A percentile compares a stretch with the other conserved stretches of the same genome.
Conservation (phyloP, 108 stramenopile species). For the Stephanodiscus minutulus region DNA sequence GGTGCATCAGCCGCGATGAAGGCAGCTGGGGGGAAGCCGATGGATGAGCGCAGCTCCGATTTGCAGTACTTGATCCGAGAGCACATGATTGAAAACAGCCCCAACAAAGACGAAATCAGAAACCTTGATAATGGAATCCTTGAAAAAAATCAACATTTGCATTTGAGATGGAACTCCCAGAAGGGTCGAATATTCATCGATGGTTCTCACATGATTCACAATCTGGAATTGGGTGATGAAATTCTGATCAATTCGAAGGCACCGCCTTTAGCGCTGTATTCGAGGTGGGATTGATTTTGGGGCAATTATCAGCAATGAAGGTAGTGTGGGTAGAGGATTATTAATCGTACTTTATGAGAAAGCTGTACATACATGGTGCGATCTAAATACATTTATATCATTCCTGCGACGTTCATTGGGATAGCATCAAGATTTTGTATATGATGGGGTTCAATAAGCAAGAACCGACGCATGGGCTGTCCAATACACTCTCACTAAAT, state of each 20-base stretch:
- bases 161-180: slow-evolving; percentile 95
- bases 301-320: not conserved
- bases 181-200: slow-evolving; percentile 82
- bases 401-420: too few species aligned
- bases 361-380: too few species aligned
- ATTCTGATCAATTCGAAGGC: slow-evolving; percentile 85
- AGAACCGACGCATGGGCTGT: too few species aligned
- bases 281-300: slow-evolving; percentile 25
- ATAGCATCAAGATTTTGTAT: too few species aligned
- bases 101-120: slow-evolving; percentile 57
- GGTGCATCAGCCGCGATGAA: slow-evolving; percentile 93
- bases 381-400: too few species aligned
- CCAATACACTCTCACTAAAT: not conserved
- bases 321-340: too few species aligned
- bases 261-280: slow-evolving; percentile 81
- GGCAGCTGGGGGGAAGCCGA: slow-evolving; percentile 87
- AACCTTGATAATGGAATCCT: slow-evolving; percentile 79
- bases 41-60: slow-evolving; percentile 68
- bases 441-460: too few species aligned
- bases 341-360: too few species aligned
- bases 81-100: slow-evolving; percentile 83
- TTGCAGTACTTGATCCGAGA: slow-evolving; percentile 95
- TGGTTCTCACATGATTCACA: slow-evolving; percentile 89
- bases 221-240: slow-evolving; percentile 93
- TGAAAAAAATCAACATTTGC: slow-evolving; percentile 68